Conservation (phyloP, 164 flowering plant genomes). For the Umbilicus rupestris region DNA sequence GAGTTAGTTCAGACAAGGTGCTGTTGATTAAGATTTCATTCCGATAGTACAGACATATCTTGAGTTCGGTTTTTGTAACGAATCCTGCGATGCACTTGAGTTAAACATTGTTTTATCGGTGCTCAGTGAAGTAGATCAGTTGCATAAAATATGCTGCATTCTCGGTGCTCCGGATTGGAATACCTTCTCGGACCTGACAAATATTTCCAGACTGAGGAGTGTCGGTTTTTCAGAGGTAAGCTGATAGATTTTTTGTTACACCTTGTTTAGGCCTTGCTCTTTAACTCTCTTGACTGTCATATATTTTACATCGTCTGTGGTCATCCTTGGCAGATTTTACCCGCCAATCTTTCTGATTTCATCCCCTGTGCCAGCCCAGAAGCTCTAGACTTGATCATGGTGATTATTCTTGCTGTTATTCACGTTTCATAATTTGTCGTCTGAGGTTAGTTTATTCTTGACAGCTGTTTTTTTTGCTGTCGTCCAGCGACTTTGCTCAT, state of each 20-base stretch:
- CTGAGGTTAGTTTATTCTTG: background rate
- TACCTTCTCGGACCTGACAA: constrained; percentile 11
- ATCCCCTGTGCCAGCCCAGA: constrained; percentile 66
- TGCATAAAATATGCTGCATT: constrained; percentile 85
- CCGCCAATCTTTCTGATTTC: constrained; percentile 52
- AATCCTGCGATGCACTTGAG: background rate
- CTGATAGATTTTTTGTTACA: background rate
- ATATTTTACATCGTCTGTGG: constrained; percentile 18
- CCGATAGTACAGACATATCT: background rate
- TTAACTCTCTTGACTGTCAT: background rate
- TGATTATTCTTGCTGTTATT: constrained; percentile 17
- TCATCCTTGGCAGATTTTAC: constrained; percentile 60
- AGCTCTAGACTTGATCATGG: constrained; percentile 60
- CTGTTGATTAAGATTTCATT: background rate
- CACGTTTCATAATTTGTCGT: background rate
- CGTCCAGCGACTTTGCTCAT: constrained; percentile 8
- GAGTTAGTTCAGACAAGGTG: no score
- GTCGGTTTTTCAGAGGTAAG: constrained; percentile 56
- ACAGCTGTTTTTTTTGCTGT: background rate
- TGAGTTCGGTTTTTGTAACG: background rate
- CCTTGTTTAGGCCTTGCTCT: background rate
- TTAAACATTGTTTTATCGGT: background rate
- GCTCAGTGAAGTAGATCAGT: constrained; percentile 64
- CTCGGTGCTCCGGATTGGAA: constrained; percentile 53
- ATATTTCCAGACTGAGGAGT: constrained; percentile 59